Base-by-base conservation (phyloP, 768 basidiomycete genomes). In the Mycena vulgaris region DNA sequence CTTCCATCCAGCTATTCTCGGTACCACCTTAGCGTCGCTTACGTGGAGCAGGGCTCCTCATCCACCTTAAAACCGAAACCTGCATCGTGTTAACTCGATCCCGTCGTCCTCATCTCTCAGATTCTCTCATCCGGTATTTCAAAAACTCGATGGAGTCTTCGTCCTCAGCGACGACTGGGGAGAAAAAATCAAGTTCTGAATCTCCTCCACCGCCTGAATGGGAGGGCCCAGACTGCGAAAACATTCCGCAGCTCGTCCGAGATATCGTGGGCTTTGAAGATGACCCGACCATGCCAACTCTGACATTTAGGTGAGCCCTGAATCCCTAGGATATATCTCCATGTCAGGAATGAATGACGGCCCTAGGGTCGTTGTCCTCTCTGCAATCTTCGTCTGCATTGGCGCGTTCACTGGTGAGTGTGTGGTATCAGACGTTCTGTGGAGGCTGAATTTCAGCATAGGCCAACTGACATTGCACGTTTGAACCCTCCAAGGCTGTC, bases 241-340 rank as follows among this genome's bases (percentile, higher is more conserved):
- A 27, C 2, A 69, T 63, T 4, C 68, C 64, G 16, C 55, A 49
- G 42, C 55, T 66, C 17, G 64, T 66, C 6, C 42, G 57, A 0
- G 56, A 58, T 19, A 19, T 58, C 45, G 64, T 58, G 31, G 35
- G 45, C 25, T 66, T 66, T n/a, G 64, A 66, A 35, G 64, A 66
- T 19, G 64, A 66, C 17, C 33, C 64, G 2, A 49, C 21, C 14
- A 0, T 58, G 9, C 42, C 56, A 2, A 58, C 56, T 2, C 19
- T 58, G 23, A 66, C 64, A 14, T 66, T 66, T 23, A 33, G 64
- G 55, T 60, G 40, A 21, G 19, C n/a, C 57, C 21, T 14, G 5
- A 4, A 19, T 45, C 39, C 16, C n/a, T n/a, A n/a, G n/a, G n/a
- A n/a, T 40, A 42, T 47, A 49, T 49, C 25, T 5, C 2, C 11